phyloP scores from a whole-genome alignment of 306 rosid species.

The Sophora flavescens region DNA sequence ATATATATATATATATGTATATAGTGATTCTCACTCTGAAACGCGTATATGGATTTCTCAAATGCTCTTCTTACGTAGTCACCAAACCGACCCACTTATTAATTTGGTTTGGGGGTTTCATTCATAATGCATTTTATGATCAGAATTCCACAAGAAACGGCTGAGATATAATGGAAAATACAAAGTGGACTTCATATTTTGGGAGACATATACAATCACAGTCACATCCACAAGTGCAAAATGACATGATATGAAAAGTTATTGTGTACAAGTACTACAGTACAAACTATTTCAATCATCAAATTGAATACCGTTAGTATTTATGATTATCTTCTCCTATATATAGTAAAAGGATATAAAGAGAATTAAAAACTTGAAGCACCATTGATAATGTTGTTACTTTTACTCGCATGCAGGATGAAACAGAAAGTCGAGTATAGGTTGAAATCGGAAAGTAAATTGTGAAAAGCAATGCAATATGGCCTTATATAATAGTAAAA shows the following conservation, averaged over 20 bases:
- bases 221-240: constrained; percentile 29
- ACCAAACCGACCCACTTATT: constrained; percentile 52
- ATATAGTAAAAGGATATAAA: too few species aligned
- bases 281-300: background rate
- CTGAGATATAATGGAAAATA: constrained; percentile 18
- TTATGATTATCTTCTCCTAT: background rate
- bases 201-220: constrained; percentile 44
- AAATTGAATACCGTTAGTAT: background rate
- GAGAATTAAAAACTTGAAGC: too few species aligned
- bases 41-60: constrained; percentile 48
- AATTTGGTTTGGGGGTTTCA: constrained; percentile 23
- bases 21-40: constrained; percentile 30
- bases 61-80: constrained; percentile 56
- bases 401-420: background rate
- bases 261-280: constrained; percentile 13
- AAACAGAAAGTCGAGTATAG: background rate
- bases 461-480: too few species aligned
- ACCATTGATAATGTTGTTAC: too few species aligned
- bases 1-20: too few species aligned
- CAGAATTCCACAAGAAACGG: constrained; percentile 56
- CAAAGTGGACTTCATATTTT: constrained; percentile 40
- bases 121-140: constrained; percentile 55
- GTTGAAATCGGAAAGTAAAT: background rate
- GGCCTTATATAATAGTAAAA: too few species aligned
- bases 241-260: constrained; percentile 38